Conservation (phyloP, 2,329 filamentous ascomycete genomes). For the Penicillium sp. region DNA sequence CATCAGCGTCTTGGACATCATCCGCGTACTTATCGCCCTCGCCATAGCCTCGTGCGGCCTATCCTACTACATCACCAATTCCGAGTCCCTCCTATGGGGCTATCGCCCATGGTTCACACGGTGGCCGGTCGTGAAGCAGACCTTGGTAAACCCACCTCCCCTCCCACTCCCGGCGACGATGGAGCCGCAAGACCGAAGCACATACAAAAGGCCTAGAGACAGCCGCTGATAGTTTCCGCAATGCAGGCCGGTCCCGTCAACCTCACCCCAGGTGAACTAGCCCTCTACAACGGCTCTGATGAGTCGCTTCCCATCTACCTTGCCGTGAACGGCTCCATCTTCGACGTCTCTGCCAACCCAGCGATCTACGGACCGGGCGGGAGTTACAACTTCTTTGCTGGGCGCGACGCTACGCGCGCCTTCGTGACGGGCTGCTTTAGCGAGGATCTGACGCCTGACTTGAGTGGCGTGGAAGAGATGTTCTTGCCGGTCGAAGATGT, state of each 20-base stretch:
- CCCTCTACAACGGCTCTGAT: conserved; percentile 73
- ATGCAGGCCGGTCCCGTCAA: conserved; percentile 56
- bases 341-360: conserved; percentile 59
- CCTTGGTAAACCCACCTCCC: conserved; percentile 52
- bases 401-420: conserved; percentile 78
- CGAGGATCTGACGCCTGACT: conserved; percentile 77
- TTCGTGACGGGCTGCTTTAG: conserved; percentile 93
- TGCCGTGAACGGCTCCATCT: conserved; percentile 69
- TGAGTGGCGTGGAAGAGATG: conserved; percentile 84
- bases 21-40: conserved; percentile 67
- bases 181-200: background rate
- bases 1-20: conserved; percentile 59
- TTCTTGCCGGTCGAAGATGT: conserved; percentile 68
- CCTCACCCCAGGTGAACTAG: conserved; percentile 73
- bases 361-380: conserved; percentile 74
- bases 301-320: conserved; percentile 77
- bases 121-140: conserved; percentile 57
- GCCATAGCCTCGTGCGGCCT: conserved; percentile 64
- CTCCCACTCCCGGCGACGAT: background rate
- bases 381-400: conserved; percentile 81
- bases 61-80: conserved; percentile 72
- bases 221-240: background rate
- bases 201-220: too few relatives aligned
- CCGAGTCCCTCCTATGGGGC: conserved; percentile 68
- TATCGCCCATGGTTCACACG: conserved; percentile 62